Evolutionary conservation across 768 basidiomycete genomes (phyloP).

Genomic region (Leccinum boreale): DNA sequence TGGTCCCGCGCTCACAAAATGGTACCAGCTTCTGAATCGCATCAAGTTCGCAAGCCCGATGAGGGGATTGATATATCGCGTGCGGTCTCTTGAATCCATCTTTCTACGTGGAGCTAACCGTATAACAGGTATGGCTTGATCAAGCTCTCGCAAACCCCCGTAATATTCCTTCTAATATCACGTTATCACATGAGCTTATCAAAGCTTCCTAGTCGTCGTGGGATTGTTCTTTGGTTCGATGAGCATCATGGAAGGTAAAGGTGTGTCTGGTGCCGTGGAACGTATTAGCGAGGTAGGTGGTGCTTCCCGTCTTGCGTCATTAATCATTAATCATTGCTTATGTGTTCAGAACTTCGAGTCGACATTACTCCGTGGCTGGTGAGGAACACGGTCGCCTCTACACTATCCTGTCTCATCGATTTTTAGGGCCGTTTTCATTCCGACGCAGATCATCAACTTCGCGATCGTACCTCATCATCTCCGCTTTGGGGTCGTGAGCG

Average conservation of each 20-base stretch:
- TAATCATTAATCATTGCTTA: background rate
- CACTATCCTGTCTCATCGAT: background rate
- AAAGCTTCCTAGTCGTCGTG: slow-evolving; percentile 35
- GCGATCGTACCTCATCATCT: slow-evolving; percentile 72
- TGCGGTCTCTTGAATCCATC: slow-evolving; percentile 29
- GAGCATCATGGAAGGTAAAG: slow-evolving; percentile 78
- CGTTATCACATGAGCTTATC: background rate
- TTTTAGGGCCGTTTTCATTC: slow-evolving; percentile 66
- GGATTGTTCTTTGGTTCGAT: slow-evolving; percentile 69
- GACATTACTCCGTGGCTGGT: slow-evolving; percentile 78
- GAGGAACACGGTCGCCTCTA: slow-evolving; percentile 8
- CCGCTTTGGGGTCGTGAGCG: slow-evolving; percentile 69
- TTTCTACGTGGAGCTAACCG: background rate
- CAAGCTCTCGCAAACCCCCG: slow-evolving; percentile 76
- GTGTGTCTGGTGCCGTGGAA: slow-evolving; percentile 45
- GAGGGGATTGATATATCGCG: slow-evolving; percentile 58
- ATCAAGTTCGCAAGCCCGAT: slow-evolving; percentile 65
- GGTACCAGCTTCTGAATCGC: slow-evolving; percentile 72
- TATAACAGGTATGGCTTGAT: slow-evolving; percentile 69
- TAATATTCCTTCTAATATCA: slow-evolving; percentile 25
- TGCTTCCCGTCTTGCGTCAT: background rate
- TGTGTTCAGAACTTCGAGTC: slow-evolving; percentile 60
- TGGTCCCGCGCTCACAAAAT: slow-evolving; percentile 78
- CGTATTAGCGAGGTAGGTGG: slow-evolving; percentile 38
- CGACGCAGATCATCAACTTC: slow-evolving; percentile 80